A percentile compares a stretch with the other conserved stretches of the same genome.
Conservation (phyloP, 2,329 filamentous ascomycete genomes). For the Colletotrichum zoysiae region DNA sequence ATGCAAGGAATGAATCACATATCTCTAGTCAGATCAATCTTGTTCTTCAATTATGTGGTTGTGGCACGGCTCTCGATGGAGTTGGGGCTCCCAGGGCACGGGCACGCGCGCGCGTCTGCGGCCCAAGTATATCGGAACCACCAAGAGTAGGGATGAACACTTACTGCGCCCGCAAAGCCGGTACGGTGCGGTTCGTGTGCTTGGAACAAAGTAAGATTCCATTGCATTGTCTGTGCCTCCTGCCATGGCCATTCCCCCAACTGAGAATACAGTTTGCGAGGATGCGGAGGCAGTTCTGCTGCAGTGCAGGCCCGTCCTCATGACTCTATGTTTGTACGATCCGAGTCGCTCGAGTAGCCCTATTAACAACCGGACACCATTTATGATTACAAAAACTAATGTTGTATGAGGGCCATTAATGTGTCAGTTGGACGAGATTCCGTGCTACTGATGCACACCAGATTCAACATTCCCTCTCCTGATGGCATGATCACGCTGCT, state of each 20-base stretch:
- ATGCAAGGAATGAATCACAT: slow-evolving; percentile 6
- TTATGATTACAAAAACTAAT: not conserved
- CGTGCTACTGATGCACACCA: not conserved
- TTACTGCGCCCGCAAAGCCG: not conserved
- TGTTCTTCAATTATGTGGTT: not conserved
- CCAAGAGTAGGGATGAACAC: slow-evolving; percentile 20
- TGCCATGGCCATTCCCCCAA: too few species aligned
- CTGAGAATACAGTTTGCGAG: not conserved
- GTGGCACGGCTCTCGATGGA: too few species aligned
- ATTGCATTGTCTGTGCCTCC: too few species aligned
- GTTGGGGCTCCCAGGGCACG: too few species aligned
- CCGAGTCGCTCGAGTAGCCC: not conserved
- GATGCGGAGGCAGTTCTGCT: not conserved
- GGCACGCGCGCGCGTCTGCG: not conserved
- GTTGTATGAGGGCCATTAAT: too few species aligned
- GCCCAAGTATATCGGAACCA: not conserved
- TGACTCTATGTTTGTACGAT: not conserved
- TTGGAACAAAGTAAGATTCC: too few species aligned
- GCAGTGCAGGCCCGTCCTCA: not conserved
- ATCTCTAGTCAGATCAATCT: not conserved
- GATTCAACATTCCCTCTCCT: not conserved
- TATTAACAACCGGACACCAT: not conserved
- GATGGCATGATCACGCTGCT: not conserved
- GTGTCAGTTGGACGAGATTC: not conserved
- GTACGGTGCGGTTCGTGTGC: not conserved